phyloP scores from a whole-genome alignment of 1,284 basidiomycete species.

The Ceratobasidium sp. region DNA sequence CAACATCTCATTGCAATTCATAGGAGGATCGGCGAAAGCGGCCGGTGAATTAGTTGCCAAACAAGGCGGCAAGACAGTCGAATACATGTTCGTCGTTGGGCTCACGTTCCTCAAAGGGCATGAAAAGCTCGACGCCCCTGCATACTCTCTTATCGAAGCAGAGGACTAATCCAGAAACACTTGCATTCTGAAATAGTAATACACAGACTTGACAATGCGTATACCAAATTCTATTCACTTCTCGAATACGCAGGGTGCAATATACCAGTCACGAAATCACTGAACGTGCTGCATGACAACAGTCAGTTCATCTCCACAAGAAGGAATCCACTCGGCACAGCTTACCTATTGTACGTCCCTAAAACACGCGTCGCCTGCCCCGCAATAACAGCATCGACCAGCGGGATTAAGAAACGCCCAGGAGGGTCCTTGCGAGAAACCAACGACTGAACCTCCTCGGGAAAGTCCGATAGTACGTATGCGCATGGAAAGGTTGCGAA shows the following conservation, averaged over 20 bases:
- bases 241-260: slow-evolving; percentile 20
- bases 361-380: slow-evolving; percentile 27
- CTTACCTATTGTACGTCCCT: slow-evolving; percentile 20
- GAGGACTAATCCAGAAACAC: slow-evolving; percentile 63
- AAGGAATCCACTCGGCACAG: background rate
- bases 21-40: slow-evolving; percentile 93
- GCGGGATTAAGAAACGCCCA: slow-evolving; percentile 64
- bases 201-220: background rate
- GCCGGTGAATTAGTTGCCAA: slow-evolving; percentile 91
- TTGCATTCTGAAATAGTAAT: slow-evolving; percentile 10
- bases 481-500: slow-evolving; percentile 72
- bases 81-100: slow-evolving; percentile 96
- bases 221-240: background rate
- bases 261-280: slow-evolving; percentile 25
- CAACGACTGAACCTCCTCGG: slow-evolving; percentile 55
- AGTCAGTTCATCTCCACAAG: too few species aligned
- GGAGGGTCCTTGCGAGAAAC: slow-evolving; percentile 61
- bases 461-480: slow-evolving; percentile 72
- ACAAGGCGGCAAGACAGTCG: slow-evolving; percentile 84
- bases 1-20: slow-evolving; percentile 10
- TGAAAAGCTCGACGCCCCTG: slow-evolving; percentile 84
- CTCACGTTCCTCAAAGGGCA: slow-evolving; percentile 84
- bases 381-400: slow-evolving; percentile 76
- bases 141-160: slow-evolving; percentile 84
- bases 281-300: slow-evolving; percentile 16